Conservation (phyloP, 2,329 filamentous ascomycete genomes). For the Penicillium sp. region DNA sequence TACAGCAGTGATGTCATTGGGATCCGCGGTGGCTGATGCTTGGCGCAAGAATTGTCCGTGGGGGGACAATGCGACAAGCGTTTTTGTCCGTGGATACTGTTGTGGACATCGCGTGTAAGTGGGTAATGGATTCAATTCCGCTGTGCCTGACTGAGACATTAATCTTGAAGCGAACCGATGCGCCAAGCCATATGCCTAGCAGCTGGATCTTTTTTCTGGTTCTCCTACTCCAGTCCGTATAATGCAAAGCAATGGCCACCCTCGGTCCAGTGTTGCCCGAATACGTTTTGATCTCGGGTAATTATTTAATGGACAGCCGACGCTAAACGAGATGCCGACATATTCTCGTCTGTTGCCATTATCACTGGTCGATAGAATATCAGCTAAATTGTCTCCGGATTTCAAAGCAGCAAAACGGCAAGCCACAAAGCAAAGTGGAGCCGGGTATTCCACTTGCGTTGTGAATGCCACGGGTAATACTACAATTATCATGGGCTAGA, state of each 20-base stretch:
- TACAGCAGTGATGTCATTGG: neutral
- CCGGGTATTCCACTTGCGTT: neutral
- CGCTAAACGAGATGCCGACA: neutral
- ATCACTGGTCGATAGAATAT: no score
- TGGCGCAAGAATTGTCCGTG: slow-evolving; percentile 1
- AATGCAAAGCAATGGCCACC: neutral
- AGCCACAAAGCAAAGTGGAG: neutral
- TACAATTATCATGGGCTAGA: neutral
- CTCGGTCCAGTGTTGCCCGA: neutral
- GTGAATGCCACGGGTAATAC: neutral
- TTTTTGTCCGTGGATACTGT: neutral
- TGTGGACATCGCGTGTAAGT: neutral
- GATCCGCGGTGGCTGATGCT: slow-evolving; percentile 3
- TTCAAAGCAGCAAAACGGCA: neutral
- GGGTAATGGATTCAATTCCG: neutral
- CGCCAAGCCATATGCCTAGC: neutral
- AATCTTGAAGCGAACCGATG: neutral
- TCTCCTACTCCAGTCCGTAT: no score
- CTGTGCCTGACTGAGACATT: slow-evolving; percentile 1
- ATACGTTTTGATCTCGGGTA: neutral
- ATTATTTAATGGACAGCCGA: neutral
- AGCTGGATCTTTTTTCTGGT: neutral
- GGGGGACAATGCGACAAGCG: neutral
- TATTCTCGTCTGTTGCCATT: neutral
- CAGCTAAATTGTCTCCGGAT: neutral